Evolutionary conservation across 2,329 filamentous ascomycete genomes (phyloP).

Genomic region (Fusarium sp.): DNA sequence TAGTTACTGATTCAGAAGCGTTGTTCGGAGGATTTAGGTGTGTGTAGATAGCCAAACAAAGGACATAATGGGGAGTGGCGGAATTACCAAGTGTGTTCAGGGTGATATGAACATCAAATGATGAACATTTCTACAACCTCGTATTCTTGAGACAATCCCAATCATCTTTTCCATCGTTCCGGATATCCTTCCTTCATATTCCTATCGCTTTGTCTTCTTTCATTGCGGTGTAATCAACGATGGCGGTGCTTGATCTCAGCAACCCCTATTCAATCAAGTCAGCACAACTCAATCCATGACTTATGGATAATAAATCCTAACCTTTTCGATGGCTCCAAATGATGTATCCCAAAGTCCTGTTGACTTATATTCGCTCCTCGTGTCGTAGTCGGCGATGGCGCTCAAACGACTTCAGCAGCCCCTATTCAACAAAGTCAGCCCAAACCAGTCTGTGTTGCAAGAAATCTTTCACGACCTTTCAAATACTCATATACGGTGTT

Average conservation of each 20-base stretch:
- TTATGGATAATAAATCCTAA: background rate
- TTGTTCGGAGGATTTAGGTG: background rate
- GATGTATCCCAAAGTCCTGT: rapidly evolving
- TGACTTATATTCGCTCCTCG: no score
- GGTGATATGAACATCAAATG: background rate
- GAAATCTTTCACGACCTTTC: no score
- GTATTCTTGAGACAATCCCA: rapidly evolving
- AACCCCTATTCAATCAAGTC: background rate
- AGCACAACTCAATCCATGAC: rapidly evolving
- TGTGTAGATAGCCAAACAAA: slow-evolving; percentile 2
- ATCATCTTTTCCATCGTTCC: no score
- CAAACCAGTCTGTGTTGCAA: background rate
- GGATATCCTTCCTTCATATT: background rate
- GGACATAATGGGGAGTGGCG: background rate
- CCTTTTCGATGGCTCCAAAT: rapidly evolving
- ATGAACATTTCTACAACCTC: background rate
- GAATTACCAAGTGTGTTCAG: background rate
- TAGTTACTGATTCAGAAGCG: background rate
- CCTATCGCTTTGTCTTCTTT: background rate
- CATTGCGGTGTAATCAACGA: background rate
- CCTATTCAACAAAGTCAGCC: background rate
- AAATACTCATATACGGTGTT: rapidly evolving
- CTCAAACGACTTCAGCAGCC: background rate
- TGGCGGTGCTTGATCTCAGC: background rate
- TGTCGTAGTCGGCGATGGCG: background rate